Evolutionary conservation across 805 yeast genomes (phyloP), one percentile per base, ranked within the genome.

Genomic region (Jamesozyma hellenica): DNA sequence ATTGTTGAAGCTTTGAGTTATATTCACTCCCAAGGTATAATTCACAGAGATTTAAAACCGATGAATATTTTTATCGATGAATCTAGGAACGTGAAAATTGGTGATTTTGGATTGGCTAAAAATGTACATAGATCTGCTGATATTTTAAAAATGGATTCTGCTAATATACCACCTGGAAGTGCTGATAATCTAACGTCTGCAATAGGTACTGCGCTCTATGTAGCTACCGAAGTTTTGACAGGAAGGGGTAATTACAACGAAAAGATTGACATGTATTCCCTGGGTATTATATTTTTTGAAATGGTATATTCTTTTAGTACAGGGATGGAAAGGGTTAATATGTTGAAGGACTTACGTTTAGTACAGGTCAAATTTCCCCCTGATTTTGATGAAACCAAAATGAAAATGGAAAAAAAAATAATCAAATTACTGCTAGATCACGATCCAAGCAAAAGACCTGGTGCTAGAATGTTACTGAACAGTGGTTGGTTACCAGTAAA

Each of bases 81-180:
- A 47, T 74, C 83, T 1, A 79, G 82, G 49, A 87, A 90, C 53
- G 79, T 92, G 42, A 92, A 92, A 57, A 81, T 92, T 32, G 98
- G 98, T 53, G 99, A 92, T 57, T 92, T 92, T 62, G 99, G 99
- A 0, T 71, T 92, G 42, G 99, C 99, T 0, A 87, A 88, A 48
- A 88, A 80, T 54, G 87, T 84, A 1, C 92, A 83, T 54, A 68
- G 64, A 41, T 51, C 74, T 2, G 51, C 58, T 3, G 62, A 61
- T 23, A 46, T 60, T 18, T 42, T 63, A 16, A 62, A 55, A 26
- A 36, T 52, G 18, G 65, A 60, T 28, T 50, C 62, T 1, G 54
- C 51, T 7, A 47, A 56, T 14, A 42, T 50, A 15, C 18, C 23
- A n/a, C 43, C 50, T 9, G 58, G 57, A 2, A 53, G 56, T 38